Evolutionary conservation across 129 eudicot species (phyloP).

Genomic region (Flaveria sonorensis): DNA sequence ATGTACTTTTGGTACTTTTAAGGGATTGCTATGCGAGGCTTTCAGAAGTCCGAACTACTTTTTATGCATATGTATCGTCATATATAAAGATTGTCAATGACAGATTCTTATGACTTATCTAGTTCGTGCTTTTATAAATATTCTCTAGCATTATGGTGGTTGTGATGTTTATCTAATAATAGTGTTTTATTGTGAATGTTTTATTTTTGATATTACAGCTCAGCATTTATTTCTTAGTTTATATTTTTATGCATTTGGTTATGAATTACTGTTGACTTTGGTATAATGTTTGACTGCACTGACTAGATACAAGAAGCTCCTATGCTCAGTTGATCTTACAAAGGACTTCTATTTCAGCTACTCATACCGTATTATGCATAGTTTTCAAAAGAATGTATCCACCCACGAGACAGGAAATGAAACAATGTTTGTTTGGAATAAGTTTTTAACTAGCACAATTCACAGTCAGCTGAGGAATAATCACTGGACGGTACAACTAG

Average conservation of each 20-base stretch:
- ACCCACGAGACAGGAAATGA: slow-evolving; percentile 61
- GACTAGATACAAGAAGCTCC: slow-evolving; percentile 91
- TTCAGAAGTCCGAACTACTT: slow-evolving; percentile 38
- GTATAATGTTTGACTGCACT: slow-evolving; percentile 41
- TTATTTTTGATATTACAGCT: slow-evolving; percentile 8
- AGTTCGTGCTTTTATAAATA: slow-evolving; percentile 21
- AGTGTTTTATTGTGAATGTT: slow-evolving; percentile 40
- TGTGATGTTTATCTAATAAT: slow-evolving; percentile 62
- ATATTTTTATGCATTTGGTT: neutral
- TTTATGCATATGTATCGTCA: slow-evolving; percentile 47
- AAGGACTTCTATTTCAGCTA: slow-evolving; percentile 98
- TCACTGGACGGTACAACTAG: slow-evolving; percentile 85
- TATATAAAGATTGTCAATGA: slow-evolving; percentile 20
- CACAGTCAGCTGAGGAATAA: slow-evolving; percentile 72
- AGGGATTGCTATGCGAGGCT: slow-evolving; percentile 30
- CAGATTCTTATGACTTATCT: slow-evolving; percentile 6
- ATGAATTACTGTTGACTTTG: slow-evolving; percentile 37
- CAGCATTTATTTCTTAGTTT: neutral
- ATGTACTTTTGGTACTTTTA: slow-evolving; percentile 40
- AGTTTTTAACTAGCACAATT: slow-evolving; percentile 68
- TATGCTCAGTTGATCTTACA: slow-evolving; percentile 83
- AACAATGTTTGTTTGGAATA: slow-evolving; percentile 96
- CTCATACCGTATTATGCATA: slow-evolving; percentile 81
- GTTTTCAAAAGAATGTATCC: slow-evolving; percentile 78
- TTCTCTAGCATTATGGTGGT: slow-evolving; percentile 40